These are phyloP conservation scores for Pythium dissotocum DNA, from an alignment of 352 stramenopile genomes.

Conservation along the genomic window DNA sequence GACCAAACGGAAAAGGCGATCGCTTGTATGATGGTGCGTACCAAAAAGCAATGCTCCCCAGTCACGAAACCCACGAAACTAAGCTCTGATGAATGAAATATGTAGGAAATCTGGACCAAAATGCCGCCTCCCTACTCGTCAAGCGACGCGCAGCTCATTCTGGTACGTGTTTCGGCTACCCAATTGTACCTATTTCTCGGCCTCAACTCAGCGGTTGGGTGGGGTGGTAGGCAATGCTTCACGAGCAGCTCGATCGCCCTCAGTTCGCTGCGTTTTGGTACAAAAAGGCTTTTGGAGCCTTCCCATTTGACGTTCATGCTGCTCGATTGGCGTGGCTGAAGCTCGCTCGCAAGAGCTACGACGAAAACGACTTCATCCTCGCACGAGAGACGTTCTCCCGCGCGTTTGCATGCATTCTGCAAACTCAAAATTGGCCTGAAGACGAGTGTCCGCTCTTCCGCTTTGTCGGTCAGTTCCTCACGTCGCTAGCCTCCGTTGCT, in stretches of 20 bases:
- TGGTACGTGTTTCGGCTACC: constrained; percentile 34
- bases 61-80: background rate
- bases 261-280: constrained; percentile 37
- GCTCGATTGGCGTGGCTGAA: constrained; percentile 9
- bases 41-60: background rate
- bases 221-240: constrained; percentile 31
- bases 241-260: constrained; percentile 32
- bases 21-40: constrained; percentile 37
- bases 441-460: constrained; percentile 7
- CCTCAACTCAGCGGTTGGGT: background rate
- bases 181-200: background rate
- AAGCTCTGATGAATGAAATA: background rate
- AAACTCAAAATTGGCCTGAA: constrained; percentile 7
- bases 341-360: constrained; percentile 12
- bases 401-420: constrained; percentile 13
- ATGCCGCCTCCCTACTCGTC: constrained; percentile 51
- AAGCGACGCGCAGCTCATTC: constrained; percentile 40
- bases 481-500: constrained; percentile 12
- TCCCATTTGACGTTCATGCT: background rate
- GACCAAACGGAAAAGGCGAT: constrained; percentile 36
- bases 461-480: constrained; percentile 20
- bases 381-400: constrained; percentile 11
- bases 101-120: constrained; percentile 40
- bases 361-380: constrained; percentile 18
- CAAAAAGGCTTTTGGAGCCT: constrained; percentile 31